A percentile compares a stretch with the other conserved stretches of the same genome.
phyloP scores from a whole-genome alignment of 2,329 filamentous ascomycete genomes.

The Shiraia sp. region DNA sequence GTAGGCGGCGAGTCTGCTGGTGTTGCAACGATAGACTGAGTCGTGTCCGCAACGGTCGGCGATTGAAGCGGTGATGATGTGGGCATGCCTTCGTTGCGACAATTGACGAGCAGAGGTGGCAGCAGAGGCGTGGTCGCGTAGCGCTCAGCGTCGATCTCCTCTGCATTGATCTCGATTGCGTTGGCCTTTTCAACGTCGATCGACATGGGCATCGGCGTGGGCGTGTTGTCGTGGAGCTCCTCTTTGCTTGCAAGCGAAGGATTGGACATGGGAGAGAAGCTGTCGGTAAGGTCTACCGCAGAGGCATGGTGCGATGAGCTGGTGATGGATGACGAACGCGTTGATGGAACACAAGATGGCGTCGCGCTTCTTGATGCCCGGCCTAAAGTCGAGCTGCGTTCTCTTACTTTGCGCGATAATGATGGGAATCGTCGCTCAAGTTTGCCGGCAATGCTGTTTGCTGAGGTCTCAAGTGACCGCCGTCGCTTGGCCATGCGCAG shows the following conservation, averaged over 20 bases:
- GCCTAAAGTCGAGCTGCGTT: slow-evolving; percentile 49
- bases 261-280: slow-evolving; percentile 26
- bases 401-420: slow-evolving; percentile 58
- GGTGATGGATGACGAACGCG: slow-evolving; percentile 78
- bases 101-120: slow-evolving; percentile 74
- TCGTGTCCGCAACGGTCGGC: slow-evolving; percentile 69
- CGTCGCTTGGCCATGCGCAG: slow-evolving; percentile 61
- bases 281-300: slow-evolving; percentile 43
- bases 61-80: slow-evolving; percentile 84
- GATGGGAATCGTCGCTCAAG: slow-evolving; percentile 65
- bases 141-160: slow-evolving; percentile 58
- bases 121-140: slow-evolving; percentile 81
- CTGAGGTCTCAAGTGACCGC: slow-evolving; percentile 61
- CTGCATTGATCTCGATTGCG: slow-evolving; percentile 54
- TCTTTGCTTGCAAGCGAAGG: slow-evolving; percentile 36
- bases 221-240: slow-evolving; percentile 34
- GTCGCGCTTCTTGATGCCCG: slow-evolving; percentile 46
- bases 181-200: slow-evolving; percentile 49
- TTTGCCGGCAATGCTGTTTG: slow-evolving; percentile 66
- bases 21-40: slow-evolving; percentile 49
- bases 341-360: slow-evolving; percentile 65
- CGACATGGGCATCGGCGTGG: slow-evolving; percentile 40
- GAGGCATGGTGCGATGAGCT: slow-evolving; percentile 55
- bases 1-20: slow-evolving; percentile 54
- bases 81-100: slow-evolving; percentile 57